Percentiles rank a stretch among this genome's conserved stretches.
Evolutionary conservation across 2,329 filamentous ascomycete genomes (phyloP).

Genomic region (Sporothrix curviconia): DNA sequence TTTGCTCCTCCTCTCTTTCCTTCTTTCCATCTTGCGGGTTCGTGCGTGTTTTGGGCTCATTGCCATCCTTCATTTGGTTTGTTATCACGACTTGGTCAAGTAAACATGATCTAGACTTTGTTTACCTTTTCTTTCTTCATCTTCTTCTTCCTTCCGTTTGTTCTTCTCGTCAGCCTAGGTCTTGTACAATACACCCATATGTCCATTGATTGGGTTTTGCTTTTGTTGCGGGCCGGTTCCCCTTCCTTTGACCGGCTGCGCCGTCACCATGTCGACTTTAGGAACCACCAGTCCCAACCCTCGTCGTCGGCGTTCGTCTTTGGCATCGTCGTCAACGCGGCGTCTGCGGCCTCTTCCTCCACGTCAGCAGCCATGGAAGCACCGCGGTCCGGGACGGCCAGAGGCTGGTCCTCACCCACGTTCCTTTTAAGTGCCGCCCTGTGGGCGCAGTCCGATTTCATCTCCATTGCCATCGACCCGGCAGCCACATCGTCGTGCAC

Average conservation of each 20-base stretch:
- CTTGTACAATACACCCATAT: slow-evolving; percentile 16
- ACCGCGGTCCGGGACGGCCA: slow-evolving; percentile 49
- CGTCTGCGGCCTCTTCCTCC: slow-evolving; percentile 41
- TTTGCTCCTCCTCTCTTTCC: background rate
- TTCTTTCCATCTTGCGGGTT: slow-evolving; percentile 6
- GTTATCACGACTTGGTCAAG: slow-evolving; percentile 14
- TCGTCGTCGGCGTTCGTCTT: slow-evolving; percentile 50
- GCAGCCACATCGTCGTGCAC: slow-evolving; percentile 40
- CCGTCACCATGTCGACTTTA: slow-evolving; percentile 38
- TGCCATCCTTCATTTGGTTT: slow-evolving; percentile 21
- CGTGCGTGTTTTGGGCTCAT: slow-evolving; percentile 3
- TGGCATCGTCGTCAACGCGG: slow-evolving; percentile 48
- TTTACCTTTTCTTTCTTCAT: background rate
- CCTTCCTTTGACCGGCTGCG: slow-evolving; percentile 24
- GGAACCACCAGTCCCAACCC: slow-evolving; percentile 40
- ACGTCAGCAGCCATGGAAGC: slow-evolving; percentile 41
- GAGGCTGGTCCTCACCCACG: slow-evolving; percentile 57
- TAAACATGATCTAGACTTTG: slow-evolving; percentile 5
- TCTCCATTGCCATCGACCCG: slow-evolving; percentile 41
- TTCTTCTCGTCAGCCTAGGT: slow-evolving; percentile 16
- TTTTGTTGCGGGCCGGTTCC: slow-evolving; percentile 23
- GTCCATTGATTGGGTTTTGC: slow-evolving; percentile 44
- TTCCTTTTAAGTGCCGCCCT: slow-evolving; percentile 46
- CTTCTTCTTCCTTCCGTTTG: background rate
- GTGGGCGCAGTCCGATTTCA: slow-evolving; percentile 49